Percentiles rank a stretch among this genome's conserved stretches.
phyloP scores from a whole-genome alignment of 2,329 filamentous ascomycete genomes.

The Pseudopyricularia cyperi region DNA sequence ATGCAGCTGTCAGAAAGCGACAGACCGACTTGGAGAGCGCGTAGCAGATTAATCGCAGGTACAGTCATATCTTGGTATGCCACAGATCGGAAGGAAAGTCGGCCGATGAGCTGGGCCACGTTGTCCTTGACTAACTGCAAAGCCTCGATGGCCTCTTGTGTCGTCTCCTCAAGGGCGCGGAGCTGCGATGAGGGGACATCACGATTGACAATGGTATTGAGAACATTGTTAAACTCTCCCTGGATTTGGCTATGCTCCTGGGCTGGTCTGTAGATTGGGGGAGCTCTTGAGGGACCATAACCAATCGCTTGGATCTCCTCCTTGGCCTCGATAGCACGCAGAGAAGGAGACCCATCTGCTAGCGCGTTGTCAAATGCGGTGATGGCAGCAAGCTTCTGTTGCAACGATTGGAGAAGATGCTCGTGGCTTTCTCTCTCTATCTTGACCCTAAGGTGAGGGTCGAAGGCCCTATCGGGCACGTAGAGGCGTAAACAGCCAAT shows the following conservation, averaged over 20 bases:
- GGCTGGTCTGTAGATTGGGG: conserved; percentile 52
- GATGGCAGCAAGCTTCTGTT: conserved; percentile 45
- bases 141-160: conserved; percentile 22
- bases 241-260: conserved; percentile 64
- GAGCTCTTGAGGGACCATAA: conserved; percentile 29
- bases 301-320: conserved; percentile 52
- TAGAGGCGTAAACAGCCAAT: conserved; percentile 65
- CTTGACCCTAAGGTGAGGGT: conserved; percentile 56
- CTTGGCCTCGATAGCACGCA: conserved; percentile 51
- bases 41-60: conserved; percentile 66
- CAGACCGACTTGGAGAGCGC: conserved; percentile 65
- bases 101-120: conserved; percentile 54
- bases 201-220: conserved; percentile 47
- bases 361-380: conserved; percentile 52
- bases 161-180: conserved; percentile 7
- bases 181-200: conserved; percentile 26
- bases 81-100: conserved; percentile 57
- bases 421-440: conserved; percentile 50
- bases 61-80: conserved; percentile 76
- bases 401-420: conserved; percentile 41
- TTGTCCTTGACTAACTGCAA: conserved; percentile 39
- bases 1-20: conserved; percentile 37
- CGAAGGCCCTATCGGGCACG: conserved; percentile 74
- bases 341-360: conserved; percentile 53
- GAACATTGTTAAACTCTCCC: conserved; percentile 67